Evolutionary conservation across 768 basidiomycete genomes (phyloP).

Genomic region (Infundibulicybe gibba): DNA sequence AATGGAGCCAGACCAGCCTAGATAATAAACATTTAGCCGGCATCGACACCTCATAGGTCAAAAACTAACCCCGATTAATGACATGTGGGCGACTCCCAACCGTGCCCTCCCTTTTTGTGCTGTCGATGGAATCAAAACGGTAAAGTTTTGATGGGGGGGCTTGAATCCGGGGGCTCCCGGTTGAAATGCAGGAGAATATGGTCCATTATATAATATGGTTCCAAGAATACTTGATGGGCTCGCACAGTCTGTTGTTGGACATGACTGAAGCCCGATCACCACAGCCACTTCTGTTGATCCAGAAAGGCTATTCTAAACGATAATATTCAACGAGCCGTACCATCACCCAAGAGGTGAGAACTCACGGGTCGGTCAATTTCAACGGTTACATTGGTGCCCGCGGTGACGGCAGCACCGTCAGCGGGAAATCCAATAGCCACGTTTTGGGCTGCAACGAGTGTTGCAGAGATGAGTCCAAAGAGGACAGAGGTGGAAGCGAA

Average conservation of each 20-base stretch:
- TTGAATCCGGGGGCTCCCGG: constrained; percentile 1
- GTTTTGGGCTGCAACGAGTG: constrained; percentile 21
- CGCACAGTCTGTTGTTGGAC: neutral
- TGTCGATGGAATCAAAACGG: neutral
- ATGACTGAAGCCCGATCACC: neutral
- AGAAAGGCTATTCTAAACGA: neutral
- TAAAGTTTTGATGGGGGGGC: neutral
- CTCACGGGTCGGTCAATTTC: constrained; percentile 28
- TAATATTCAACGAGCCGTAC: neutral
- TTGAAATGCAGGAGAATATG: constrained; percentile 19
- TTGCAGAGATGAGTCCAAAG: constrained; percentile 11
- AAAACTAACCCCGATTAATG: neutral
- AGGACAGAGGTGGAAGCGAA: constrained; percentile 3
- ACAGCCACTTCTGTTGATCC: neutral
- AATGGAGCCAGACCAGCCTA: too few relatives aligned
- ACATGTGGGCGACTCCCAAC: neutral
- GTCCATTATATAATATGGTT: constrained; percentile 22
- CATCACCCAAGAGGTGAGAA: neutral
- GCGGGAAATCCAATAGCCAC: constrained; percentile 26
- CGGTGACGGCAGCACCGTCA: constrained; percentile 12
- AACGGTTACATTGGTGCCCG: constrained; percentile 25
- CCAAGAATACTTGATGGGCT: constrained; percentile 16
- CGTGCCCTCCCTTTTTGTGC: neutral
- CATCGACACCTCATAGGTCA: too few relatives aligned
- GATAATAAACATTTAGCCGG: too few relatives aligned